Conservation (phyloP, 495 filamentous ascomycete genomes). For the Thozetella sp. region DNA sequence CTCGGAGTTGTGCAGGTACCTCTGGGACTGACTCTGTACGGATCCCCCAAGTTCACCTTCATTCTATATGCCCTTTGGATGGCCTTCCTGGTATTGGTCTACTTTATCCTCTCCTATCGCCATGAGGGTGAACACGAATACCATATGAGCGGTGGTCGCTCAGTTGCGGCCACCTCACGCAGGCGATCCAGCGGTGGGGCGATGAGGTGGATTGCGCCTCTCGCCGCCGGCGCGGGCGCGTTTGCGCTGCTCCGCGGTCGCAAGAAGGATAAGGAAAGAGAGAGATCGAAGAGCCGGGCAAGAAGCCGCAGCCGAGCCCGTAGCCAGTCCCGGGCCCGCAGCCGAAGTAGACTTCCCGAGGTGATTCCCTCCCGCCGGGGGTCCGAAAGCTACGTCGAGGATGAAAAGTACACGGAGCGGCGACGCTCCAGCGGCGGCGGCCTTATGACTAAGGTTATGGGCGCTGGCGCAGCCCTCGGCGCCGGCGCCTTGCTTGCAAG, state of each 20-base stretch:
- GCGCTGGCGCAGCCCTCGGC: constrained; percentile 67
- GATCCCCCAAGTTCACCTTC: constrained; percentile 82
- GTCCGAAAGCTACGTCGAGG: constrained; percentile 54
- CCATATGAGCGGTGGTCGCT: constrained; percentile 38
- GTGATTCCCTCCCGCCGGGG: constrained; percentile 48
- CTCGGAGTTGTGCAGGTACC: constrained; percentile 87
- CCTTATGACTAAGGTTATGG: constrained; percentile 66
- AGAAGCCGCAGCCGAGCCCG: constrained; percentile 29
- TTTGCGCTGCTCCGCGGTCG: constrained; percentile 53
- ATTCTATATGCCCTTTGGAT: constrained; percentile 80
- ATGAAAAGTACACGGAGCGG: constrained; percentile 60
- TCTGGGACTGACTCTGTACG: constrained; percentile 88
- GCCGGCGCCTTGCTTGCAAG: constrained; percentile 66
- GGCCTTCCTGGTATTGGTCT: constrained; percentile 64
- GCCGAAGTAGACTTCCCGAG: constrained; percentile 35
- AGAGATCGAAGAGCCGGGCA: constrained; percentile 16
- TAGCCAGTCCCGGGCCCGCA: constrained; percentile 29
- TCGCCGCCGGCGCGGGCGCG: constrained; percentile 63
- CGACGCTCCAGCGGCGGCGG: constrained; percentile 44
- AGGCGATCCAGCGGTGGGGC: constrained; percentile 41
- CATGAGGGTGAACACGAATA: constrained; percentile 53
- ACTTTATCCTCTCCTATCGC: constrained; percentile 73
- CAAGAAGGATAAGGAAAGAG: constrained; percentile 37
- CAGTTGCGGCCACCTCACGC: constrained; percentile 19
- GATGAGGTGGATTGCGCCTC: constrained; percentile 46